phyloP scores from a whole-genome alignment of 441 rosid species.

The Syzygium malaccense region DNA sequence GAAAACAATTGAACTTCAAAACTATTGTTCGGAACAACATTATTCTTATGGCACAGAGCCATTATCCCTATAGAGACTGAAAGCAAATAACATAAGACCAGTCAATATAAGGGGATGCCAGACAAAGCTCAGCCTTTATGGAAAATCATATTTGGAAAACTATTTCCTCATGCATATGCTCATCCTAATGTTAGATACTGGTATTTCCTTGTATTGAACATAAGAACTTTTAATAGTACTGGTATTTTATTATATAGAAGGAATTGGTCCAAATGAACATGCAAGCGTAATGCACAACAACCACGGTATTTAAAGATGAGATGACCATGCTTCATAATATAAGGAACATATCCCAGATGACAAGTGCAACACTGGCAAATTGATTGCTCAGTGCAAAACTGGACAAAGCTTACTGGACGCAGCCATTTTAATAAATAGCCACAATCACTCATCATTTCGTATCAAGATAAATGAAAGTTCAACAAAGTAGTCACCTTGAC shows the following conservation, averaged over 20 bases:
- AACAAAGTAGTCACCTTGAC: slow-evolving; percentile 64
- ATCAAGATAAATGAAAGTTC: not conserved
- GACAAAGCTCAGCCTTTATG: not conserved
- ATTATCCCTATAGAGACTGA: not conserved
- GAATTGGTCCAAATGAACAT: not conserved
- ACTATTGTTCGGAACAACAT: not conserved
- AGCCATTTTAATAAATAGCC: not conserved
- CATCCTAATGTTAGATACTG: not conserved
- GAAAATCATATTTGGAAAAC: not conserved
- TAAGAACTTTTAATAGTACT: not conserved
- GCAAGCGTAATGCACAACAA: not conserved
- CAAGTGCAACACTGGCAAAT: not conserved
- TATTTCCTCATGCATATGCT: not conserved
- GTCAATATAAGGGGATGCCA: not conserved
- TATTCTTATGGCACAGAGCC: not conserved
- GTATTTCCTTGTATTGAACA: not conserved
- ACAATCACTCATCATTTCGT: not conserved
- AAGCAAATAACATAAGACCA: not conserved
- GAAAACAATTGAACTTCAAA: not conserved
- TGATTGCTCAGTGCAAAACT: not conserved
- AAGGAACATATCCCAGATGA: not conserved
- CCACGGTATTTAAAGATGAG: not conserved
- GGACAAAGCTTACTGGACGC: not conserved
- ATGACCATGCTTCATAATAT: not conserved
- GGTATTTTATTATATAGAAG: not conserved